These are phyloP conservation scores for Saussurea involucrata DNA, from an alignment of 129 eudicot genomes.

Conservation along the genomic window DNA sequence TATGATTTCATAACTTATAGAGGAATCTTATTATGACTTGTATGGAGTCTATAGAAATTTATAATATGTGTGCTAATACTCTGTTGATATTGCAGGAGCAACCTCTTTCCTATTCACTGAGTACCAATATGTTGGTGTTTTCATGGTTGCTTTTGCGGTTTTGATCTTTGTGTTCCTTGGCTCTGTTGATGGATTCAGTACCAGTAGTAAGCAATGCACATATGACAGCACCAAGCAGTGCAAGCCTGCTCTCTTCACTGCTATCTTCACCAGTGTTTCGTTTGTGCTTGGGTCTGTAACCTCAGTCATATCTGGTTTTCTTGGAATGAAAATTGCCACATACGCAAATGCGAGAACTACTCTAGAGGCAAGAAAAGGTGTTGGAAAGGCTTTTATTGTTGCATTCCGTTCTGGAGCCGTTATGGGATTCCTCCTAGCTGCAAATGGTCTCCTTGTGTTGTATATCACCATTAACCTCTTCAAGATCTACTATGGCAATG, in stretches of 20 bases:
- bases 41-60: not conserved
- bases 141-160: slow-evolving; percentile 84
- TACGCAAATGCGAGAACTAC: slow-evolving; percentile 94
- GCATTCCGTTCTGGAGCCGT: slow-evolving; percentile 96
- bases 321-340: slow-evolving; percentile 92
- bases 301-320: slow-evolving; percentile 81
- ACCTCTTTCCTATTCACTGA: slow-evolving; percentile 82
- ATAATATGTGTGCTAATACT: not conserved
- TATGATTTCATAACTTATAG: not conserved
- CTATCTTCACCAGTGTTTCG: slow-evolving; percentile 70
- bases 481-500: slow-evolving; percentile 84
- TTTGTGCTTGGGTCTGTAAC: slow-evolving; percentile 84
- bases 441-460: slow-evolving; percentile 83
- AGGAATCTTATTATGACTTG: not conserved
- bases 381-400: slow-evolving; percentile 77
- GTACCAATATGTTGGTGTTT: slow-evolving; percentile 83
- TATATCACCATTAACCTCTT: slow-evolving; percentile 63
- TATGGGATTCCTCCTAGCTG: slow-evolving; percentile 91
- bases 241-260: slow-evolving; percentile 91
- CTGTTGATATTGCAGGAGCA: slow-evolving; percentile 51
- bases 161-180: slow-evolving; percentile 85
- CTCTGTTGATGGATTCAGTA: slow-evolving; percentile 85
- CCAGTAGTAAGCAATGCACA: slow-evolving; percentile 50
- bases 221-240: slow-evolving; percentile 60
- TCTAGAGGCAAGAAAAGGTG: slow-evolving; percentile 91